phyloP scores from a whole-genome alignment of 345 rosid genomes.

The Brassica cretica region DNA sequence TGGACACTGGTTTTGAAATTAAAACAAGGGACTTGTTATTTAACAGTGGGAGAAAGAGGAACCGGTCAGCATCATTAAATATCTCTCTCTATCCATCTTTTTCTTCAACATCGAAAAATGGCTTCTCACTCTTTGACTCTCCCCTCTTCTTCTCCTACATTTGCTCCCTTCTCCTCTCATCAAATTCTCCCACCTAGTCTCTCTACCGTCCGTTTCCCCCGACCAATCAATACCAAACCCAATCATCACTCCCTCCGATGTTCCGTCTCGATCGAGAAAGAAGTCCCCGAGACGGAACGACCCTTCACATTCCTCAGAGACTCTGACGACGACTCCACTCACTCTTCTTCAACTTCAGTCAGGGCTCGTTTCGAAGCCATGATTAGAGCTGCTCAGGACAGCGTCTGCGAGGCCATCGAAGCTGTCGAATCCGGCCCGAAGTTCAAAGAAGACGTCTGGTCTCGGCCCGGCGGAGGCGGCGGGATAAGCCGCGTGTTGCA shows the following conservation, averaged over 20 bases:
- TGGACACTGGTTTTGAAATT: not conserved
- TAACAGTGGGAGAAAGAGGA: not conserved
- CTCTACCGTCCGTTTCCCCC: constrained; percentile 19
- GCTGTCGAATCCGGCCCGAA: constrained; percentile 57
- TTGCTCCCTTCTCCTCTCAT: constrained; percentile 24
- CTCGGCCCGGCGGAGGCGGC: constrained; percentile 94
- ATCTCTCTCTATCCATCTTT: not conserved
- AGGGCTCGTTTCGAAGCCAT: constrained; percentile 86
- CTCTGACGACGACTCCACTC: constrained; percentile 52
- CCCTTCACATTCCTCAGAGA: constrained; percentile 75
- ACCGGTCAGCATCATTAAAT: not conserved
- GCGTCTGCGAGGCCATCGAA: constrained; percentile 76
- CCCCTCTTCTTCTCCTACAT: constrained; percentile 22
- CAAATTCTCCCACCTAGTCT: constrained; percentile 13
- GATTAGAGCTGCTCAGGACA: constrained; percentile 83
- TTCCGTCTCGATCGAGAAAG: constrained; percentile 68
- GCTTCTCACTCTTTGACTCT: constrained; percentile 35
- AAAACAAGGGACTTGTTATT: not conserved
- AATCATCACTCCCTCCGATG: constrained; percentile 31
- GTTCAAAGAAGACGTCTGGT: constrained; percentile 95
- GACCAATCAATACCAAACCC: constrained; percentile 23
- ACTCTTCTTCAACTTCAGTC: constrained; percentile 41
- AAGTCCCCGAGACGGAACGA: constrained; percentile 61
- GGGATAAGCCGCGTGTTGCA: constrained; percentile 96
- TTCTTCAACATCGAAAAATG: constrained; percentile 6